Evolutionary conservation across 2,329 filamentous ascomycete genomes (phyloP), one percentile per base, ranked within the genome.

Genomic region (Ceratocystis harringtonii): DNA sequence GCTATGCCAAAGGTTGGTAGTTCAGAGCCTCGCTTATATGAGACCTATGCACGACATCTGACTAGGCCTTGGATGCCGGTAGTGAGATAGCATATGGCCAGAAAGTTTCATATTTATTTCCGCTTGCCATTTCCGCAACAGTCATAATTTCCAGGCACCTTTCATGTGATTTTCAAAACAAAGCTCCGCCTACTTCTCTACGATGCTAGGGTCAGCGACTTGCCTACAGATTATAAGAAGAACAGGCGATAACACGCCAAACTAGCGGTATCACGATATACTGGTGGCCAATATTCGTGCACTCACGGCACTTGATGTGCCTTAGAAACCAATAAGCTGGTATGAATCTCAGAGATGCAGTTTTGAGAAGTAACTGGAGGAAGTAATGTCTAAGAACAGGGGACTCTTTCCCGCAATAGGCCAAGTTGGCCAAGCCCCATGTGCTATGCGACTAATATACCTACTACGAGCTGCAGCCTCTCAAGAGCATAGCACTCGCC

Each of bases 191-290:
- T 80, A 48, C 70, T 80, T 22, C 77, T 78, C 7, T 80, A 76
- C 75, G 78, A 45, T 70, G 80, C 70, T 70, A 73, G 48, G 72
- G 75, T 32, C 78, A 80, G 69, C 75, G 78, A 15, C 69, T 78
- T 12, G 75, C 75, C 2, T 80, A 78, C 68, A 76, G 77, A 17
- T 80, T 78, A 78, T 72, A 75, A 50, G 65, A 69, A 12, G 72
- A 78, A 69, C 73, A 32, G 74, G 80, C 15, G 70, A 69, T 15
- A 68, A 72, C 70, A 61, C 73, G 74, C 48, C 70, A 72, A 30
- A 69, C 69, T 44, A 76, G 75, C 2, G 70, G 70, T 1, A 77
- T 74, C 69, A 70, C 72, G 28, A 70, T 76, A 28, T 78, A 76
- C 68, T 78, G 76, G 76, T 75, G 68, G 76, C 77, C 65, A 70